phyloP scores from a whole-genome alignment of 495 filamentous ascomycete species.

The Tirmania nivea region DNA sequence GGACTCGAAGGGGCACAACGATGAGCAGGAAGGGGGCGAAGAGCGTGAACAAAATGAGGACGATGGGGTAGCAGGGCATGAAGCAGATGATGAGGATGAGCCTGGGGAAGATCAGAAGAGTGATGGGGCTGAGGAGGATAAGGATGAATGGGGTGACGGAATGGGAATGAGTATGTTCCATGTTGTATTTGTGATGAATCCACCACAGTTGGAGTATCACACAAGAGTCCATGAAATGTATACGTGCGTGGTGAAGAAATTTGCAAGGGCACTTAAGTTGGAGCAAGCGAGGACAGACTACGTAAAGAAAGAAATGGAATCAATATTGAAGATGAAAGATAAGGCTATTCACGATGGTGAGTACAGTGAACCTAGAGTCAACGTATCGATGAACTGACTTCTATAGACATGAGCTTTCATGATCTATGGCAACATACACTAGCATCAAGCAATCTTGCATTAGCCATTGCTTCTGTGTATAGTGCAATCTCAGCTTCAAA shows the following conservation, averaged over 20 bases:
- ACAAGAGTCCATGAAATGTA: conserved; percentile 59
- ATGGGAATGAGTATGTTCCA: conserved; percentile 81
- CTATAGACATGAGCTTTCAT: conserved; percentile 6
- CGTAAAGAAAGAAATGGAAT: conserved; percentile 66
- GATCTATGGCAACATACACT: conserved; percentile 48
- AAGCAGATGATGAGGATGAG: conserved; percentile 16
- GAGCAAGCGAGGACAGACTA: conserved; percentile 73
- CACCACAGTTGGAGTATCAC: conserved; percentile 53
- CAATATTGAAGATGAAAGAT: conserved; percentile 54
- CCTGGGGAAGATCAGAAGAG: conserved; percentile 15
- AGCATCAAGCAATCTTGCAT: conserved; percentile 53
- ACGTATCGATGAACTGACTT: neutral
- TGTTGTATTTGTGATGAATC: conserved; percentile 74
- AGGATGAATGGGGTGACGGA: conserved; percentile 22
- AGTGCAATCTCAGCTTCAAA: conserved; percentile 57
- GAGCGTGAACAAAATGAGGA: neutral
- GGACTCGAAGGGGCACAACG: conserved; percentile 2
- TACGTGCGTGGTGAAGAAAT: conserved; percentile 67
- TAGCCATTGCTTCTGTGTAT: conserved; percentile 60
- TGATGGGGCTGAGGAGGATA: conserved; percentile 5
- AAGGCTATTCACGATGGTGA: conserved; percentile 55
- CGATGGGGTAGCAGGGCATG: neutral
- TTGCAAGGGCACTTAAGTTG: conserved; percentile 72
- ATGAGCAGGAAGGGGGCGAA: neutral
- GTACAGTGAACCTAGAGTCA: conserved; percentile 10